phyloP scores from a whole-genome alignment of 345 rosid genomes.

The Cardiospermum halicacabum region DNA sequence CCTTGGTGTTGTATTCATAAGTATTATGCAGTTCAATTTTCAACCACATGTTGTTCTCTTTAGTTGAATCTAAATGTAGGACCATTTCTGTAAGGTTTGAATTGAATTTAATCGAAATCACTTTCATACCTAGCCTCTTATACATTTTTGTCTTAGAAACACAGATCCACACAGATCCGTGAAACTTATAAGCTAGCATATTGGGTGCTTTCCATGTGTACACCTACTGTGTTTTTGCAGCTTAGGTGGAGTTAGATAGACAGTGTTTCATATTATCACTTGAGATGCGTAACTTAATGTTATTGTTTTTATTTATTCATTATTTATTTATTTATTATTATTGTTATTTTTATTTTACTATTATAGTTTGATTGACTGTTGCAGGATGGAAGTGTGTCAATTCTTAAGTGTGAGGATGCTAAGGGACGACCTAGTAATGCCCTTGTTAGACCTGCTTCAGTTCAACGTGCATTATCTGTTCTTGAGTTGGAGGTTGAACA shows the following conservation, averaged over 20 bases:
- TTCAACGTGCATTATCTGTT: constrained; percentile 90
- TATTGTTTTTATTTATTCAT: too few relatives aligned
- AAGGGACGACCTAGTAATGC: constrained; percentile 47
- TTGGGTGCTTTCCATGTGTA: not conserved
- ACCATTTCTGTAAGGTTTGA: not conserved
- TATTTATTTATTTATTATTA: too few relatives aligned
- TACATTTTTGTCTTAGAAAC: not conserved
- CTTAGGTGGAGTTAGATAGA: not conserved
- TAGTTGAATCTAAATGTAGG: not conserved
- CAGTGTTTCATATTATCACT: not conserved
- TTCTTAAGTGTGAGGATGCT: constrained; percentile 69
- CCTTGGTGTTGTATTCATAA: not conserved
- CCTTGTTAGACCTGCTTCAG: constrained; percentile 70
- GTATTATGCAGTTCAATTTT: not conserved
- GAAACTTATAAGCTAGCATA: not conserved
- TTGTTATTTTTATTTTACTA: too few relatives aligned
- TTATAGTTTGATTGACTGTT: not conserved
- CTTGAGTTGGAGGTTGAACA: constrained; percentile 98
- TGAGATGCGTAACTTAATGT: not conserved
- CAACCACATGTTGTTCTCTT: not conserved
- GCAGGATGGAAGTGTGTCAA: constrained; percentile 87
- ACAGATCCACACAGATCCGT: too few relatives aligned
- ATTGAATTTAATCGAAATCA: too few relatives aligned
- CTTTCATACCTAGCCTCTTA: not conserved
- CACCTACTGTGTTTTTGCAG: not conserved